Evolutionary conservation across 257 asterid genomes (phyloP).

Genomic region (Plantago major): DNA sequence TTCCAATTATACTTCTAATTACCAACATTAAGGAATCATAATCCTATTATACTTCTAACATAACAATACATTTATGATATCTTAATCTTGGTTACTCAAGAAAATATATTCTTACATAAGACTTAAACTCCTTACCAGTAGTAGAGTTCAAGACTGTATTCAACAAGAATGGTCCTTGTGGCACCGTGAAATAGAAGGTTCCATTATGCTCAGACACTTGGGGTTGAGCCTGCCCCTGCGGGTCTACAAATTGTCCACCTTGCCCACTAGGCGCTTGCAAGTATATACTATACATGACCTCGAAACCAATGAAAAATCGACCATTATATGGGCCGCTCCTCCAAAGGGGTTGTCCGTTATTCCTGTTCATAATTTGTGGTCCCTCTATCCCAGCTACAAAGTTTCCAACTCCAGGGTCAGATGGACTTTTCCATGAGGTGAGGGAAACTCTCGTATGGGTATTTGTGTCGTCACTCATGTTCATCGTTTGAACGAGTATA

Average conservation of each 20-base stretch:
- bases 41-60: too few species aligned
- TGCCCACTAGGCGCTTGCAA: constrained; percentile 9
- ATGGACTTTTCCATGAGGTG: constrained; percentile 31
- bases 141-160: too few species aligned
- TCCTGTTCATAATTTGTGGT: constrained; percentile 21
- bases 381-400: constrained; percentile 26
- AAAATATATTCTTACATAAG: too few species aligned
- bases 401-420: constrained; percentile 34
- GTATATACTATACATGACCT: constrained; percentile 25
- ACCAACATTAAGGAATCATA: too few species aligned
- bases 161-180: too few species aligned
- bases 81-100: too few species aligned
- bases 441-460: constrained; percentile 21
- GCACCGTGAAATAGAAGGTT: too few species aligned
- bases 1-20: too few species aligned
- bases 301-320: constrained; percentile 26
- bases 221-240: too few species aligned
- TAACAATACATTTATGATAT: too few species aligned
- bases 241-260: too few species aligned
- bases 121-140: too few species aligned
- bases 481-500: constrained; percentile 19
- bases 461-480: constrained; percentile 20
- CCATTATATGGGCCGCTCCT: constrained; percentile 49
- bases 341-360: constrained; percentile 25
- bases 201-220: constrained; percentile 9